These are phyloP conservation scores for Hyaloperonospora brassicae DNA, from an alignment of 352 stramenopile species.

Conservation along the genomic window DNA sequence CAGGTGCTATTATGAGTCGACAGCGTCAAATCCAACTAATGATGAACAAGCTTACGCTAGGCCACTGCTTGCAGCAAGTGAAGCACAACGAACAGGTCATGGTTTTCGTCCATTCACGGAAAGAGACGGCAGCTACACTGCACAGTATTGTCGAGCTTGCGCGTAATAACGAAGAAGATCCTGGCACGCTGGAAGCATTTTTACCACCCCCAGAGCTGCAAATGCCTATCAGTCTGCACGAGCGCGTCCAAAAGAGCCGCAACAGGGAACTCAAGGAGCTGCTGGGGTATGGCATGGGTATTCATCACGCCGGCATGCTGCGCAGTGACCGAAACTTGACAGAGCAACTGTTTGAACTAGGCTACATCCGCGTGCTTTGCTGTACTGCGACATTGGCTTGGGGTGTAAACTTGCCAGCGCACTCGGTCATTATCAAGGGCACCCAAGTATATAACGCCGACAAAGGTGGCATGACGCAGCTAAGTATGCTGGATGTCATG, in stretches of 20 bases:
- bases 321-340: constrained; percentile 90
- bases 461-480: constrained; percentile 95
- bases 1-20: constrained; percentile 41
- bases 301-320: constrained; percentile 99
- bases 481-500: constrained; percentile 99
- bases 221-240: constrained; percentile 42
- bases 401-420: constrained; percentile 98
- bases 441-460: constrained; percentile 99
- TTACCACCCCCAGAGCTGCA: constrained; percentile 46
- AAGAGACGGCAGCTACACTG: constrained; percentile 95
- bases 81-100: constrained; percentile 88
- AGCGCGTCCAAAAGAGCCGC: constrained; percentile 87
- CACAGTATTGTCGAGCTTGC: constrained; percentile 88
- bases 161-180: constrained; percentile 52
- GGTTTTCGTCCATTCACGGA: constrained; percentile 99
- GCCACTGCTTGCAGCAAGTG: constrained; percentile 62
- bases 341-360: constrained; percentile 96
- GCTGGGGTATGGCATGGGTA: constrained; percentile 91
- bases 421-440: constrained; percentile 99
- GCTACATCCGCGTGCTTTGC: constrained; percentile 95
- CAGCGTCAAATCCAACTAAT: constrained; percentile 59
- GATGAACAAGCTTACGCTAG: constrained; percentile 81
- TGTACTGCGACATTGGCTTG: constrained; percentile 99
- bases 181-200: constrained; percentile 47
- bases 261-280: constrained; percentile 94